Evolutionary conservation across 345 rosid species (phyloP).

Genomic region (Salix viminalis): DNA sequence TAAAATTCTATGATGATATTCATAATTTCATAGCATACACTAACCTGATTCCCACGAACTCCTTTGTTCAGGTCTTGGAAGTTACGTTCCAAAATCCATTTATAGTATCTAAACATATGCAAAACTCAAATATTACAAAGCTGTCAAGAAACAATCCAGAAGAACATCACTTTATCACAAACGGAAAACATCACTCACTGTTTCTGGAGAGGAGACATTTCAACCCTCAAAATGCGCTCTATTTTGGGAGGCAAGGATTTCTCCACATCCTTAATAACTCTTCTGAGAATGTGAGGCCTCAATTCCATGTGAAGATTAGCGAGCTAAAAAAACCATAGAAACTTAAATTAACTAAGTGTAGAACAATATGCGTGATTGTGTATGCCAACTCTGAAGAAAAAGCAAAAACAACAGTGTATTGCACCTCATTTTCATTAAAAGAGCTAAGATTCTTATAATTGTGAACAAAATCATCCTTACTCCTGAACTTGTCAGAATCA

Average conservation of each 20-base stretch:
- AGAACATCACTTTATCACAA: neutral
- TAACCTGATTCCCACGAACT: slow-evolving; percentile 99
- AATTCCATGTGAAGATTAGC: slow-evolving; percentile 95
- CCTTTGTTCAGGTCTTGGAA: slow-evolving; percentile 98
- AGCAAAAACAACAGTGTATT: slow-evolving; percentile 4
- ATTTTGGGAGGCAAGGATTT: slow-evolving; percentile 98
- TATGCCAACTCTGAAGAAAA: neutral
- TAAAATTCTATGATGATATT: neutral
- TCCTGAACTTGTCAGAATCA: slow-evolving; percentile 83
- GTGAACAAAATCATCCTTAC: slow-evolving; percentile 90
- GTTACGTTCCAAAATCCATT: slow-evolving; percentile 98
- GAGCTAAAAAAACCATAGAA: slow-evolving; percentile 46
- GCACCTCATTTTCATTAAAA: slow-evolving; percentile 91
- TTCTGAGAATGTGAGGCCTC: slow-evolving; percentile 95
- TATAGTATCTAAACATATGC: slow-evolving; percentile 65
- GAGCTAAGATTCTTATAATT: slow-evolving; percentile 98
- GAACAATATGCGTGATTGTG: neutral
- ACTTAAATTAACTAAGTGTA: neutral
- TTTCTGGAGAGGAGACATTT: slow-evolving; percentile 99
- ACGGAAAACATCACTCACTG: slow-evolving; percentile 49
- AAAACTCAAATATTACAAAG: slow-evolving; percentile 7
- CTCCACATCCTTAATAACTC: slow-evolving; percentile 98
- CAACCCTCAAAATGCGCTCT: slow-evolving; percentile 98
- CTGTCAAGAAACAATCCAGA: neutral
- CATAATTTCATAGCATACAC: slow-evolving; percentile 8